phyloP scores from a whole-genome alignment of 2,329 filamentous ascomycete species.

The Ophiostoma fasciatum region DNA sequence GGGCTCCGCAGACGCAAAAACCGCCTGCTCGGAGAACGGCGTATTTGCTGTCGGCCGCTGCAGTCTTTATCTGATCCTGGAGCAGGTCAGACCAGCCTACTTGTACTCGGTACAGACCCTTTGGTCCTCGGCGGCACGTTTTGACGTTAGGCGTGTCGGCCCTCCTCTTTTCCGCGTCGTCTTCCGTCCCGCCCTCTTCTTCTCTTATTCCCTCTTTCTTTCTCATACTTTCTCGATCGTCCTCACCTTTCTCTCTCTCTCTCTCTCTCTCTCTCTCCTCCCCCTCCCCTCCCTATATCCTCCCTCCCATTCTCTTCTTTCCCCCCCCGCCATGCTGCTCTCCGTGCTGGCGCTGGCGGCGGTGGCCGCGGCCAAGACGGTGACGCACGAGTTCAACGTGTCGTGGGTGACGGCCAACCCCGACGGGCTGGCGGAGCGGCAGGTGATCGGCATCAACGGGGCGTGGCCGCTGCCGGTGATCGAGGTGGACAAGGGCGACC shows the following conservation, averaged over 20 bases:
- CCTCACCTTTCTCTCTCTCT: not conserved
- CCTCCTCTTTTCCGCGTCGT: not conserved
- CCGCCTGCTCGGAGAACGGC: no score
- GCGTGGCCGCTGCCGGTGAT: conserved; percentile 60
- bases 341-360: conserved; percentile 8
- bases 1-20: no score
- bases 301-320: not conserved
- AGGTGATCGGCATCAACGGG: conserved; percentile 64
- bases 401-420: conserved; percentile 60
- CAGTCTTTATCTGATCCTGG: no score
- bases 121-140: not conserved
- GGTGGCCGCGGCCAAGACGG: conserved; percentile 22
- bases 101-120: no score
- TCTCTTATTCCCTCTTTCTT: not conserved
- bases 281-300: not conserved
- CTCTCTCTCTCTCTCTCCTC: not conserved
- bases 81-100: no score
- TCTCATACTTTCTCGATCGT: not conserved
- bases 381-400: conserved; percentile 52
- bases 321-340: conserved; percentile 4
- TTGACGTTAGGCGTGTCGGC: not conserved
- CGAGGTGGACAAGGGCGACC: conserved; percentile 46
- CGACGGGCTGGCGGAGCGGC: conserved; percentile 47
- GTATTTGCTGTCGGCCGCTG: no score
- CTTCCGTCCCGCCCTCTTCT: not conserved